Evolutionary conservation across 1,284 basidiomycete genomes (phyloP).

Genomic region (Afroboletus lepidellus): DNA sequence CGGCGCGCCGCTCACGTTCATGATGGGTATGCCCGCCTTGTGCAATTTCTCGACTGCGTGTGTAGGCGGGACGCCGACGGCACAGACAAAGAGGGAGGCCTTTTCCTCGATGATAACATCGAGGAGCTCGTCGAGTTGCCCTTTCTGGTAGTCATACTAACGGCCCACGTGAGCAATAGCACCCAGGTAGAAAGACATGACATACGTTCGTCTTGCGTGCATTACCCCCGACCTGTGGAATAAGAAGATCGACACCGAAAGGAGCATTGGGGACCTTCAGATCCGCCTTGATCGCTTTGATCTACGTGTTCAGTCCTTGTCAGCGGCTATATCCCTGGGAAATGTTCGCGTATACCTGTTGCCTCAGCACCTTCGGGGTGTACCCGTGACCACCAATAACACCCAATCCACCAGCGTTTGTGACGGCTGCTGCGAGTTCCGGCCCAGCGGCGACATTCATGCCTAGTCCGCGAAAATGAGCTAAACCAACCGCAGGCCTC

Average conservation of each 20-base stretch:
- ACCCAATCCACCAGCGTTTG: slow-evolving; percentile 79
- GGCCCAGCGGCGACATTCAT: slow-evolving; percentile 91
- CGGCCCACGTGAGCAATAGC: slow-evolving; percentile 1
- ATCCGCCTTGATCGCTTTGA: slow-evolving; percentile 68
- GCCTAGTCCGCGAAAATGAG: slow-evolving; percentile 38
- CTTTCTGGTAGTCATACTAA: slow-evolving; percentile 80
- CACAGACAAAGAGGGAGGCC: slow-evolving; percentile 80
- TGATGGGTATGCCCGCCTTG: slow-evolving; percentile 75
- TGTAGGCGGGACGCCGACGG: slow-evolving; percentile 80
- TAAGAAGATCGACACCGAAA: slow-evolving; percentile 84
- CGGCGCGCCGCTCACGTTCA: slow-evolving; percentile 58
- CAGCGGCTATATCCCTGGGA: not conserved
- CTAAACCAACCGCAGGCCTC: not conserved
- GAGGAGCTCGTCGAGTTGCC: slow-evolving; percentile 75
- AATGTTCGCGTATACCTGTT: slow-evolving; percentile 48
- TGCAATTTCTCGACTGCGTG: slow-evolving; percentile 78
- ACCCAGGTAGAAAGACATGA: slow-evolving; percentile 1
- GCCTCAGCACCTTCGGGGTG: slow-evolving; percentile 70
- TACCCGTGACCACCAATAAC: slow-evolving; percentile 86
- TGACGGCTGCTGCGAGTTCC: slow-evolving; percentile 83
- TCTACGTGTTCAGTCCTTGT: slow-evolving; percentile 42
- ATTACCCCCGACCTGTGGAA: slow-evolving; percentile 78
- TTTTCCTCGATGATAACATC: slow-evolving; percentile 88
- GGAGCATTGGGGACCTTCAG: slow-evolving; percentile 71
- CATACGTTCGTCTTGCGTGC: slow-evolving; percentile 85